Conservation (phyloP, 164 flowering plant species). For the Magnolia changhungtana region DNA sequence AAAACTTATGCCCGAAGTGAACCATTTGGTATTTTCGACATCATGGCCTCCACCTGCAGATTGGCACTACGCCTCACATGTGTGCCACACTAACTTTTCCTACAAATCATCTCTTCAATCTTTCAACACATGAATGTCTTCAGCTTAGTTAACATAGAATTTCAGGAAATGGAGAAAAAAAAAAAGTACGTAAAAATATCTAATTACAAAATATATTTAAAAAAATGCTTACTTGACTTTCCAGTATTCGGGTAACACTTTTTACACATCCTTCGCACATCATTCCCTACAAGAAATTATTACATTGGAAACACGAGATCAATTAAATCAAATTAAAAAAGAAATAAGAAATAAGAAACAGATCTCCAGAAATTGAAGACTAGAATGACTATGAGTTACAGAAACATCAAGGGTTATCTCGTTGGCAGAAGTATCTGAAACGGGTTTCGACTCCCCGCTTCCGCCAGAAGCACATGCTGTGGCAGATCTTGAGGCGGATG, state of each 20-base stretch:
- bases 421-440: conserved; percentile 46
- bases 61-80: no score
- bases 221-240: conserved; percentile 65
- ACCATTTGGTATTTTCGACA: no score
- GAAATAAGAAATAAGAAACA: neutral
- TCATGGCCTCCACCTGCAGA: no score
- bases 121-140: no score
- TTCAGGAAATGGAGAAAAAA: neutral
- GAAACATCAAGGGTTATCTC: conserved; percentile 81
- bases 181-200: neutral
- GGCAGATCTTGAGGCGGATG: conserved; percentile 29
- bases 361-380: conserved; percentile 7
- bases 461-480: conserved; percentile 35
- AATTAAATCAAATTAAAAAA: neutral
- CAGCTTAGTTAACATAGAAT: no score
- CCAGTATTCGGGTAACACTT: conserved; percentile 78
- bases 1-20: no score
- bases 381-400: conserved; percentile 26
- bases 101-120: no score
- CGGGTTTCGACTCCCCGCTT: conserved; percentile 40
- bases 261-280: conserved; percentile 89
- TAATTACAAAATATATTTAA: no score
- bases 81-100: no score
- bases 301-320: neutral
- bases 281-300: conserved; percentile 59